Evolutionary conservation across 305 asterid species (phyloP), one percentile per base, ranked within the genome.

Genomic region (Fraxinus dipetala): DNA sequence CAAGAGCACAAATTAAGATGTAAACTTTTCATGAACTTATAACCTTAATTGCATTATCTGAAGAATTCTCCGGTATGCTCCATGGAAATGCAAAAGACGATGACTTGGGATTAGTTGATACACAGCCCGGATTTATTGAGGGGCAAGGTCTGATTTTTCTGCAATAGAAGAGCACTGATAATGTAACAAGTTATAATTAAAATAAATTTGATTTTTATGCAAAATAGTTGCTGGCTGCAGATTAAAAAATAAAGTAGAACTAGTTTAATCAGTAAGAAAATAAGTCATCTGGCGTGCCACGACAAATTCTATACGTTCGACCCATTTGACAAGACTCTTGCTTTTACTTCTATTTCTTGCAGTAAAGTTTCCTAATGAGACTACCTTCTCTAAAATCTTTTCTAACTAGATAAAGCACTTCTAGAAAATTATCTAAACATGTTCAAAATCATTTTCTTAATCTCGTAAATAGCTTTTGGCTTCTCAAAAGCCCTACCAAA

Each of bases 121-220:
- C 79, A 83, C 97, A 92, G 2, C 95, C 88, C 22, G 99, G 99
- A 82, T 95, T 95, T 35, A 95, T 88, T 6, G 99, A 91, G 45
- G 99, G 99, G 84, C 99, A 95, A 8, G 93, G 83, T 79, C 99
- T 88, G 79, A 95, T 92, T 90, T 93, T 95, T 54, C 98, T 93
- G 93, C 88, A 82, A 85, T 13, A 34, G 34, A 59, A 69, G 14
- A 34, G 7, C 80, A 80, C 38, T 32, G 26, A 31, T 70, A 70
- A 70, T 81, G 72, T 54, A 74, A 45, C n/a, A 22, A 80, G 5
- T n/a, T 18, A 30, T 79, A 28, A 9, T 26, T 9, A 63, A 63
- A 24, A 63, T 63, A 14, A 22, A 1, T 63, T 63, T 10, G 34
- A 24, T 63, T 63, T 63, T 26, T 56, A 0, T 30, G 20, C 8